phyloP scores from a whole-genome alignment of 169 alveolate genomes.

The Ichthyophthirius multifiliis region DNA sequence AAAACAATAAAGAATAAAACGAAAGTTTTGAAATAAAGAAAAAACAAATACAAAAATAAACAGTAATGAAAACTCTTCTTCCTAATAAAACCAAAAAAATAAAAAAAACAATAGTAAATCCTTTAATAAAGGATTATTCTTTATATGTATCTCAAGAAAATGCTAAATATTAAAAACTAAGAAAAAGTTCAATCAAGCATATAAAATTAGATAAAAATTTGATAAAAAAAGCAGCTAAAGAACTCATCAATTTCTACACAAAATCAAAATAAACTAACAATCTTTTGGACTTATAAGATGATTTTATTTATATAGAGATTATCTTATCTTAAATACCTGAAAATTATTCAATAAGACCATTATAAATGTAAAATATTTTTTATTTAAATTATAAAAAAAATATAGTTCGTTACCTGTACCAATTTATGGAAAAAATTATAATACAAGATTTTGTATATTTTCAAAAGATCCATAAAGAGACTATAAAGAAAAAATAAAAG shows the following conservation, averaged over 20 bases:
- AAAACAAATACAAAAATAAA: too few species aligned
- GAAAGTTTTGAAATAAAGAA: too few species aligned
- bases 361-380: constrained; percentile 17
- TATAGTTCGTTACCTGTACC: constrained; percentile 9
- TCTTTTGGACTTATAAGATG: constrained; percentile 16
- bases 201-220: constrained; percentile 10
- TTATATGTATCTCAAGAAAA: background rate
- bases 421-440: background rate
- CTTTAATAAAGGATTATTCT: background rate
- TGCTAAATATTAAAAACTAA: background rate
- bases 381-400: background rate
- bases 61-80: too few species aligned
- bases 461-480: constrained; percentile 20
- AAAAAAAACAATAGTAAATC: background rate
- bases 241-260: background rate
- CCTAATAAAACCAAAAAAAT: too few species aligned
- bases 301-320: constrained; percentile 38
- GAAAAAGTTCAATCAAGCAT: background rate
- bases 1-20: too few species aligned
- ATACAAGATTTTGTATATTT: constrained; percentile 8
- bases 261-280: background rate
- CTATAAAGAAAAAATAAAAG: constrained; percentile 4
- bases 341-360: constrained; percentile 35
- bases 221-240: constrained; percentile 6
- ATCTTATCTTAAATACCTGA: constrained; percentile 31